Conservation (phyloP, 768 basidiomycete species). For the Termitomyces sp. region DNA sequence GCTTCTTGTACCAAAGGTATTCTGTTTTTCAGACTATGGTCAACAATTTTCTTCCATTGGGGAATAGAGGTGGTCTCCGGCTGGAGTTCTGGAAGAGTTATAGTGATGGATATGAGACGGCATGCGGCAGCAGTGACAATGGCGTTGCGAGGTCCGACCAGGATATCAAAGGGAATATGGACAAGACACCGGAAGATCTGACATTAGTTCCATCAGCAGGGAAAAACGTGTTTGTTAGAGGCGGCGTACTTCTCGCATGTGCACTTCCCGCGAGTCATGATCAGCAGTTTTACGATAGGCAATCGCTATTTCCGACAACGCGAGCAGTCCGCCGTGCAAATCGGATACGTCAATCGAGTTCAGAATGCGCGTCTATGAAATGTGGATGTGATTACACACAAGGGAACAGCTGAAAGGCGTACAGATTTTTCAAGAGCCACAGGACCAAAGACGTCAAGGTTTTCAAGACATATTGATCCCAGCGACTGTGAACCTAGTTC, state of each 20-base stretch:
- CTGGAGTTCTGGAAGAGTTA: conserved; percentile 56
- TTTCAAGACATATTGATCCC: conserved; percentile 58
- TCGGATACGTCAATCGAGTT: conserved; percentile 63
- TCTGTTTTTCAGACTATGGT: conserved; percentile 69
- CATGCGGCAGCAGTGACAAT: conserved; percentile 72
- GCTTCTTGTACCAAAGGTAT: conserved; percentile 66
- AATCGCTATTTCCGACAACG: conserved; percentile 68
- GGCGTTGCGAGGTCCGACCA: conserved; percentile 67
- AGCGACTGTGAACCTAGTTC: conserved; percentile 75
- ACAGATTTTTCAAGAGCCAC: conserved; percentile 50
- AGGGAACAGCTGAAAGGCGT: conserved; percentile 3
- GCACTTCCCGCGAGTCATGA: conserved; percentile 27
- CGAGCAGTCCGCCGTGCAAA: conserved; percentile 79
- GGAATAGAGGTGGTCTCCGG: conserved; percentile 40
- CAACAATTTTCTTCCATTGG: conserved; percentile 66
- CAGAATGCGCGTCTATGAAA: conserved; percentile 47
- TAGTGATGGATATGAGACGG: conserved; percentile 57
- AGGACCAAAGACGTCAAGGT: conserved; percentile 52
- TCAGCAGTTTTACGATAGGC: conserved; percentile 40
- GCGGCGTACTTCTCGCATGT: conserved; percentile 43
- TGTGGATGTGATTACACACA: neutral
- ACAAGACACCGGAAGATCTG: conserved; percentile 68
- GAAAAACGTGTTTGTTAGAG: neutral
- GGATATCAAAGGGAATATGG: conserved; percentile 49
- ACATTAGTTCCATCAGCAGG: neutral